phyloP scores from a whole-genome alignment of 768 basidiomycete species.

The Termitomyces sp. region DNA sequence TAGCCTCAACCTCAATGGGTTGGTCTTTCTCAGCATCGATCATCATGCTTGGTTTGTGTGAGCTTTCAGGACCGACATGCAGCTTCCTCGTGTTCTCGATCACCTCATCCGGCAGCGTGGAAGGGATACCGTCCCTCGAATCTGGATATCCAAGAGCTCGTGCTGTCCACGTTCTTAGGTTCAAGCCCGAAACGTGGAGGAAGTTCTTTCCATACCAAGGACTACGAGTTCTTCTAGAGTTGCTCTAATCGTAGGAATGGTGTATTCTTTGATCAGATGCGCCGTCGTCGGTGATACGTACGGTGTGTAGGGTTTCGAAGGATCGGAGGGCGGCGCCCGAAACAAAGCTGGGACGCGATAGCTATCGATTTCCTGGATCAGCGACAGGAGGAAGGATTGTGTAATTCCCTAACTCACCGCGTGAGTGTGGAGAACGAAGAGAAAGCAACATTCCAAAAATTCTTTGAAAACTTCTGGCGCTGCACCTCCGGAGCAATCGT shows the following conservation, averaged over 20 bases:
- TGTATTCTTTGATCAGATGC: conserved; percentile 38
- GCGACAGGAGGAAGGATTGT: neutral
- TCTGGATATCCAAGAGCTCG: conserved; percentile 23
- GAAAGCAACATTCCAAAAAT: conserved; percentile 62
- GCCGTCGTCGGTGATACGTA: conserved; percentile 41
- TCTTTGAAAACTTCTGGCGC: conserved; percentile 59
- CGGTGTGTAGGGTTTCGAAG: conserved; percentile 34
- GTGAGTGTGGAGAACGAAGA: conserved; percentile 53
- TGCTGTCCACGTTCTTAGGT: conserved; percentile 7
- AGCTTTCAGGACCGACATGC: conserved; percentile 42
- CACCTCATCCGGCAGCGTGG: conserved; percentile 36
- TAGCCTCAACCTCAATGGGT: conserved; percentile 68
- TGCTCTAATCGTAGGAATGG: conserved; percentile 46
- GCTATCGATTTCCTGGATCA: conserved; percentile 19
- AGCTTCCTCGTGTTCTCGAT: conserved; percentile 37
- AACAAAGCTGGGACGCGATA: conserved; percentile 52
- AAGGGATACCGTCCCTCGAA: conserved; percentile 43
- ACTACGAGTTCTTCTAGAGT: conserved; percentile 44
- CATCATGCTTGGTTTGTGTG: conserved; percentile 60
- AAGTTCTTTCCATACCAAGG: conserved; percentile 29
- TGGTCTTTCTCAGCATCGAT: conserved; percentile 51
- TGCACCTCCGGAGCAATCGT: conserved; percentile 59
- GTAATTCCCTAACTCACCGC: conserved; percentile 24
- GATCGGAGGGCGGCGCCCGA: conserved; percentile 40
- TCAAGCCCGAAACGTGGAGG: neutral